These are phyloP conservation scores for Vitis hybrid DNA, from an alignment of 177 flowering plant species.

Conservation along the genomic window DNA sequence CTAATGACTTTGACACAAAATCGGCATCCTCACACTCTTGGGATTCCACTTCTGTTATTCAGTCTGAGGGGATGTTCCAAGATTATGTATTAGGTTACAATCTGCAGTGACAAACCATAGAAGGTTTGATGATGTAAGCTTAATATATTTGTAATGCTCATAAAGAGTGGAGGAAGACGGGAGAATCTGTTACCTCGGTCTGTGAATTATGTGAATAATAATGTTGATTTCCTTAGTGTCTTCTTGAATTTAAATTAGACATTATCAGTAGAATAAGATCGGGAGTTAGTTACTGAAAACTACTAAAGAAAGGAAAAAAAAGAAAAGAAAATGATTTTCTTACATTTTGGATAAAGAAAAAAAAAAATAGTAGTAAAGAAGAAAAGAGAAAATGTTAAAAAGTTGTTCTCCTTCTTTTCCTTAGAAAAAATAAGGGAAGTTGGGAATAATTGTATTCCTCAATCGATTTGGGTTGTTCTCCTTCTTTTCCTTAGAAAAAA, in stretches of 20 bases:
- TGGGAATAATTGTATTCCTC: no score
- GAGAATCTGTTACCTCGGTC: not conserved
- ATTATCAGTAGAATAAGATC: no score
- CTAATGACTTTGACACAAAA: constrained; percentile 46
- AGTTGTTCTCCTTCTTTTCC: no score
- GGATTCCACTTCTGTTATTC: constrained; percentile 45
- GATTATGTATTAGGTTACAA: constrained; percentile 56
- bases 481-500: no score
- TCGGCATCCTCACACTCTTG: constrained; percentile 53
- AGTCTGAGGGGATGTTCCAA: constrained; percentile 43
- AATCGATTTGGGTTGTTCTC: no score
- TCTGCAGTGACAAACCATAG: constrained; percentile 13
- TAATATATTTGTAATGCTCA: constrained; percentile 9
- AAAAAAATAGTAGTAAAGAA: no score
- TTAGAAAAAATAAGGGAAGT: no score
- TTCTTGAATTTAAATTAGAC: not conserved
- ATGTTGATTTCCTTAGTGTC: constrained; percentile 4
- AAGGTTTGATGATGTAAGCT: not conserved
- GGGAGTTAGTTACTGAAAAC: not conserved
- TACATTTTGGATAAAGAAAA: no score
- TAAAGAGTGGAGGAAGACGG: not conserved
- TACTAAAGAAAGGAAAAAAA: no score
- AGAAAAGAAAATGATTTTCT: no score
- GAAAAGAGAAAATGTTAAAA: no score
- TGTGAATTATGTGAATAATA: constrained; percentile 31